Base-by-base conservation (phyloP, 1,139 yeast species). In the Candida sp. region DNA sequence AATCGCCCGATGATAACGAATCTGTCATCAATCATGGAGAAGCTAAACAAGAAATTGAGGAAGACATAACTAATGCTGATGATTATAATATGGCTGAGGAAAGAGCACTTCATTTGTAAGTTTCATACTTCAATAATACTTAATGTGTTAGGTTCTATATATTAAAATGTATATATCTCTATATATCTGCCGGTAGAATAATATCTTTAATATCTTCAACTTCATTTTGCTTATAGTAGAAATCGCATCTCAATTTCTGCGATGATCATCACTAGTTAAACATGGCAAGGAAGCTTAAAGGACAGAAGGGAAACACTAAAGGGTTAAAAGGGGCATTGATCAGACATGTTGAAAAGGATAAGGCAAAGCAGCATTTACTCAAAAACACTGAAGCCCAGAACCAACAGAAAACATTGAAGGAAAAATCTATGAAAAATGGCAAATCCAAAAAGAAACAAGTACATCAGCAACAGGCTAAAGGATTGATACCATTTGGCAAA, bases 401-500 rank as follows among this genome's bases (percentile, higher is more conserved):
- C 34, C 60, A 61, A 22, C 57, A 55, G 30, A 54, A 58, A 36
- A 50, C 54, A 7, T 49, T 59, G 35, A 70, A 71, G 44, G 56
- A 55, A 21, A 58, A 62, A 43, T 63, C 73, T 9, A 65, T 66
- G 40, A 63, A 61, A 34, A 50, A 54, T 38, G 70, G 70, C 2
- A 53, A 52, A 5, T 44, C 44, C 15, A 44, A 47, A 38, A 40
- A 49, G 22, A 49, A 42, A 19, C 45, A 49, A 22, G 45, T 40
- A 9, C 47, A 50, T 32, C 56, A 49, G 21, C 49, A 48, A 15
- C 52, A 50, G 21, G 50, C 49, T 21, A 48, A 55, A 47, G 72
- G 72, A 2, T 68, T 77, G 36, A 61, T 84, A 2, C 96, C 96
- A 0, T 87, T 87, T 55, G 56, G 52, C 0, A 49, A 52, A 1